Evolutionary conservation across 176 grass and related monocot genomes (phyloP), one percentile per base, ranked within the genome.

Genomic region (Tuctoria greenei): DNA sequence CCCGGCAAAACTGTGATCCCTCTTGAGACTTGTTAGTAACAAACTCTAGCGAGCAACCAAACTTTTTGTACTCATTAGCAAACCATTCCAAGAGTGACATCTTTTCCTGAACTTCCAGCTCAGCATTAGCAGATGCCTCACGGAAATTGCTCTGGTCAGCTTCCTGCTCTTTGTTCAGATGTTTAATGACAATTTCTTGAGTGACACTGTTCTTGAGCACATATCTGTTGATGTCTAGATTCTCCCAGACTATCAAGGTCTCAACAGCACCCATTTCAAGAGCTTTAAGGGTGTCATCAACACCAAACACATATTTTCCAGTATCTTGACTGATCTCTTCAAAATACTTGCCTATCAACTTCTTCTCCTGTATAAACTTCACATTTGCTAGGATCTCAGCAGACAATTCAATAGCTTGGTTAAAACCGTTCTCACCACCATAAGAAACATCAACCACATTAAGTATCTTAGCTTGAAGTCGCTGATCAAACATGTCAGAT

Each of bases 301-400:
- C 52, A 56, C 52, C 52, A 24, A 56, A 56, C 20, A 56, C 52
- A 10, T 56, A 56, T 56, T 24, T 56, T n/a, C 52, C 52, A 10
- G 52, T 56, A 56, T 56, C 52, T 56, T 56, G 52, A 56, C 52
- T 56, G 52, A 56, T 56, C 52, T 56, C 52, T 56, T 56, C 52
- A 56, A 56, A 56, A 56, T 56, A 56, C 52, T 56, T 56, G n/a
- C 52, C 52, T 10, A 56, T 56, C 52, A 56, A 56, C 52, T 56
- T 56, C 20, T 56, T 56, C 52, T 56, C 52, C 52, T 56, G 52
- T 56, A 56, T 56, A n/a, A 56, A 56, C 52, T 56, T 56, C n/a
- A 56, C 52, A 56, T 56, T 56, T 56, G 52, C 7, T 23, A 56
- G 52, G n/a, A 56, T 56, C 52, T 56, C 52, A 56, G 52, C 52